phyloP scores from a whole-genome alignment of 306 rosid species.

The Echinosophora koreensis region DNA sequence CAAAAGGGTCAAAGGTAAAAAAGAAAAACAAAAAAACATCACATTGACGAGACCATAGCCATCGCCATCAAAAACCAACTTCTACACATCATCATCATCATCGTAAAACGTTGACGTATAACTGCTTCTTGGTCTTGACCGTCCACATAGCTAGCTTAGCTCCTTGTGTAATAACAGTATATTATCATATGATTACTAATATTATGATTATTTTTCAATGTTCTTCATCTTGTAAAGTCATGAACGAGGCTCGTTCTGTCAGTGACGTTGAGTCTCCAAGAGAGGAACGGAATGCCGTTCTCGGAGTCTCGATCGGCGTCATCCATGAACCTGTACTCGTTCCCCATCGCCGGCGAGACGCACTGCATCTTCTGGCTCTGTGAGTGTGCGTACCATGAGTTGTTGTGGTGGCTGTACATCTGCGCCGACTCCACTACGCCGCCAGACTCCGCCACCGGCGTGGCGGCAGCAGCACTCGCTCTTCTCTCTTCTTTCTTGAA shows the following conservation, averaged over 20 bases:
- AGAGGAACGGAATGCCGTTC: constrained; percentile 75
- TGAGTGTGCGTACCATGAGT: constrained; percentile 59
- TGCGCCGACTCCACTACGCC: constrained; percentile 57
- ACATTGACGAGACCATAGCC: constrained; percentile 52
- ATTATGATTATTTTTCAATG: neutral
- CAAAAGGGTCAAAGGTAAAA: constrained; percentile 32
- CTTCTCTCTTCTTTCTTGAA: constrained; percentile 96
- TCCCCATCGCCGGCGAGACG: constrained; percentile 58
- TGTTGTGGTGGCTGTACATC: constrained; percentile 54
- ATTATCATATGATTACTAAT: neutral
- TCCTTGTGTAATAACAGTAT: constrained; percentile 30
- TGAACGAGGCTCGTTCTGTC: constrained; percentile 92
- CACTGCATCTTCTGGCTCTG: constrained; percentile 75
- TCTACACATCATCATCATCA: constrained; percentile 55
- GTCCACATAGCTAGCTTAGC: constrained; percentile 3
- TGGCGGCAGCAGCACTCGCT: constrained; percentile 66
- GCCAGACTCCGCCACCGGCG: constrained; percentile 45
- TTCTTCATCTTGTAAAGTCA: constrained; percentile 84
- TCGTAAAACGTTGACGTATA: constrained; percentile 51
- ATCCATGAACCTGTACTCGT: constrained; percentile 67
- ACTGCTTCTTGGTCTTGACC: constrained; percentile 55
- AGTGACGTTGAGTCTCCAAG: constrained; percentile 92
- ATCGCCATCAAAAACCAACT: constrained; percentile 55
- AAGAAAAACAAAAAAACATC: constrained; percentile 24
- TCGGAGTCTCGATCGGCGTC: constrained; percentile 55